phyloP scores from a whole-genome alignment of 2,329 filamentous ascomycete genomes.

The Colletotrichum sp. region DNA sequence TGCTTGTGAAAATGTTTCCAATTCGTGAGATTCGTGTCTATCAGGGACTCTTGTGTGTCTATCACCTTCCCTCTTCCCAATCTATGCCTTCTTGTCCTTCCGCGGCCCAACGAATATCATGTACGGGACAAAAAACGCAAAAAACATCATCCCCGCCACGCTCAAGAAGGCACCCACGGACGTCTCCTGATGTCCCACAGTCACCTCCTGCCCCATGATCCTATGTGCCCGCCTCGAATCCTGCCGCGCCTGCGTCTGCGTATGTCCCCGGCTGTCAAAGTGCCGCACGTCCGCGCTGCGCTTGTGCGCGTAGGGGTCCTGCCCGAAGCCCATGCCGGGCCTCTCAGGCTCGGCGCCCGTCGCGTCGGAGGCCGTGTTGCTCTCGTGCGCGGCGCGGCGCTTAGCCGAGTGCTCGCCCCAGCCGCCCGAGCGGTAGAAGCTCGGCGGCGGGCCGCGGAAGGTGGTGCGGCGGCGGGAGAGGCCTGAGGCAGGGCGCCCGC shows the following conservation, averaged over 20 bases:
- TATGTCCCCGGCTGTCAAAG: conserved; percentile 78
- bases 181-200: conserved; percentile 44
- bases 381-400: conserved; percentile 57
- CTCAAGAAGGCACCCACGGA: conserved; percentile 52
- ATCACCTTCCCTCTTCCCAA: not conserved
- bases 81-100: conserved; percentile 20
- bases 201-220: conserved; percentile 44
- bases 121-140: conserved; percentile 51
- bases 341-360: not conserved
- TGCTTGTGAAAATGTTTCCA: not conserved
- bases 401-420: conserved; percentile 73
- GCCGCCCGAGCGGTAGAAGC: conserved; percentile 83
- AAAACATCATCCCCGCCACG: conserved; percentile 50
- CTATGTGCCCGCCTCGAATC: conserved; percentile 49
- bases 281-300: conserved; percentile 67
- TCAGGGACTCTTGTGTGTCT: not conserved
- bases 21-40: not conserved
- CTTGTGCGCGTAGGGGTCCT: conserved; percentile 47
- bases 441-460: conserved; percentile 87
- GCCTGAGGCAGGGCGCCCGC: conserved; percentile 80
- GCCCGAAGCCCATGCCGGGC: conserved; percentile 65
- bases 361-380: conserved; percentile 34
- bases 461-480: conserved; percentile 76
- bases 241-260: conserved; percentile 72
- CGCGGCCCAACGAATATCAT: conserved; percentile 40